Base-by-base conservation (phyloP, 331 rosid species). In the Prunus yedoensis region DNA sequence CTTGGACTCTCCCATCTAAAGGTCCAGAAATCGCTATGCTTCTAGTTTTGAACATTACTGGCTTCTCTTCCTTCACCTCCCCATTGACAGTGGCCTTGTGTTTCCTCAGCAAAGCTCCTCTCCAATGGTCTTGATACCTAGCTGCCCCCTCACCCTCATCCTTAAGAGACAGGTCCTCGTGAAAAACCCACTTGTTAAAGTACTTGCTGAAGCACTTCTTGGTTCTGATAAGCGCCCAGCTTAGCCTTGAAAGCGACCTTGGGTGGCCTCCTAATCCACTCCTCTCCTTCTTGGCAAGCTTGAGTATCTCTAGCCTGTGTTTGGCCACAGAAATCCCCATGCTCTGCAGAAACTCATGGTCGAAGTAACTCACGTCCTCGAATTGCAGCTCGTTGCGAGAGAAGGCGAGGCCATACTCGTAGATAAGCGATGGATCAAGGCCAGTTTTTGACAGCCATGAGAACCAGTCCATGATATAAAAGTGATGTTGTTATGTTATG, bases 311-410 rank as follows among this genome's bases (percentile, higher is more conserved):
- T 7, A 95, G 89, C 57, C 99, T 76, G 82, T 95, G 97, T 71
- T 92, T 95, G 83, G 97, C 97, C 43, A 92, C 85, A 2, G 91
- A 81, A 68, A 95, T 73, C 9, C 99, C 99, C 90, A 92, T 90
- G 87, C 93, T 94, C 54, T 88, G 99, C 1, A 94, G 92, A 21
- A 92, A 85, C 79, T 90, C 92, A 5, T 95, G 99, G 94, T 90
- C 85, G 89, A 95, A 90, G 85, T 69, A 80, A 41, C 58, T 13
- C 8, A 86, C 84, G 71, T 92, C 97, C 51, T 92, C 90, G 8
- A 79, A n/a, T 20, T 81, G 88, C 45, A 95, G 94, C 79, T 88
- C 83, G 20, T 95, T 92, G 58, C 93, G 89, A 0, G 91, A 82
- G 10, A 94, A 89, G 20, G 79, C 74, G 64, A 92, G 87, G 72